Percentiles rank a stretch among this genome's conserved stretches.
These are phyloP conservation scores for Leccinum variicolor DNA, from an alignment of 768 basidiomycete genomes.

Conservation along the genomic window DNA sequence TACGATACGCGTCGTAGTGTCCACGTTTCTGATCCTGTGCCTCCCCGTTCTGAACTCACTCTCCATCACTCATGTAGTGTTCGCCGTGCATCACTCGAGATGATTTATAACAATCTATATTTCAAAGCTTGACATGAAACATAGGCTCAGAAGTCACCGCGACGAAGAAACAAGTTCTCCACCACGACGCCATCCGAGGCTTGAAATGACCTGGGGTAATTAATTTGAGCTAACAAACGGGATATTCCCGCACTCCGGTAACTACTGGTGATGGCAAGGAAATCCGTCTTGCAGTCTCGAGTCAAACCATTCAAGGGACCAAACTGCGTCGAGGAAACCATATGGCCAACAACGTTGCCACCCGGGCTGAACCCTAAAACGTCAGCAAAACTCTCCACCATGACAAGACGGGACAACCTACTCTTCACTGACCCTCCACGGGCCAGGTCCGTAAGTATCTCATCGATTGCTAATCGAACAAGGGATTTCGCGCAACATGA, in stretches of 20 bases:
- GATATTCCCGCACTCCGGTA: slow-evolving; percentile 23
- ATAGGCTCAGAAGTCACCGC: slow-evolving; percentile 27
- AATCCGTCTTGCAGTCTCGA: slow-evolving; percentile 3
- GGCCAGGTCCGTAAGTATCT: slow-evolving; percentile 17
- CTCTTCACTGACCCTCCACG: slow-evolving; percentile 21
- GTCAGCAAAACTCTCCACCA: not conserved
- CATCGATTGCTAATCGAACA: slow-evolving; percentile 7
- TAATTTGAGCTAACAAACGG: slow-evolving; percentile 31
- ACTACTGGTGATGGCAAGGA: slow-evolving; percentile 11
- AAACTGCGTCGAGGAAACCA: not conserved
- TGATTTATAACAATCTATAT: slow-evolving; percentile 23
- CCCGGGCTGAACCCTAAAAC: slow-evolving; percentile 5
- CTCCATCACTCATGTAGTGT: too few species aligned
- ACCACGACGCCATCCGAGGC: slow-evolving; percentile 21
- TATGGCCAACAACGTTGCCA: slow-evolving; percentile 9
- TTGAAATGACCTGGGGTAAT: slow-evolving; percentile 36
- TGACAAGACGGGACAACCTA: not conserved
- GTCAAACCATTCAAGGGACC: not conserved
- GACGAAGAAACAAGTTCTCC: not conserved
- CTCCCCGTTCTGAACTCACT: too few species aligned
- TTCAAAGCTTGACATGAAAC: slow-evolving; percentile 33
- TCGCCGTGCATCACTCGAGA: too few species aligned
- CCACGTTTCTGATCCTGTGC: too few species aligned
- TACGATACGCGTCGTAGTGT: too few species aligned
- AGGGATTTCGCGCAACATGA: slow-evolving; percentile 4